Percentiles rank a stretch among this genome's conserved stretches.
Conservation (phyloP, 2,329 filamentous ascomycete genomes). For the Metarhizium rileyi region DNA sequence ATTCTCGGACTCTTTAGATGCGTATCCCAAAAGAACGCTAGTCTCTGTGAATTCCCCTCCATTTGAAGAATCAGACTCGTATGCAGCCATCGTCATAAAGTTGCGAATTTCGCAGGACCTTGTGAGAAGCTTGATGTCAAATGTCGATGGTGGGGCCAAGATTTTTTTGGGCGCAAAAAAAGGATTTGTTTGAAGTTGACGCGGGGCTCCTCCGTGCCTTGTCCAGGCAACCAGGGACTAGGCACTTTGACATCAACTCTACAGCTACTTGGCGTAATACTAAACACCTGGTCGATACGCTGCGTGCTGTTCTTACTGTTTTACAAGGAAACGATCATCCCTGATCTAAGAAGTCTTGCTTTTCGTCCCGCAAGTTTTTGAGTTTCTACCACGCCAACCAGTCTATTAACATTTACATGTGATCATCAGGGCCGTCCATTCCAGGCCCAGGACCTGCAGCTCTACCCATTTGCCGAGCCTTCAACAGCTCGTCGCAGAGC, state of each 20-base stretch:
- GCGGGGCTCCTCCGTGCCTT: constrained; percentile 23
- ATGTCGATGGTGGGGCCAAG: constrained; percentile 26
- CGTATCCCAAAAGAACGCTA: constrained; percentile 83
- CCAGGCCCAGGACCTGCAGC: constrained; percentile 52
- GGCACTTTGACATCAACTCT: not conserved
- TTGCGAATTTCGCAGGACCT: not conserved
- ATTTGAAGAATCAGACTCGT: constrained; percentile 79
- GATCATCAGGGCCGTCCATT: constrained; percentile 51
- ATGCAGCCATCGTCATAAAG: constrained; percentile 50
- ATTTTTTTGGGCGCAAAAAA: constrained; percentile 21
- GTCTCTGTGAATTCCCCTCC: constrained; percentile 66
- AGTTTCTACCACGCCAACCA: constrained; percentile 2
- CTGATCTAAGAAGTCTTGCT: not conserved
- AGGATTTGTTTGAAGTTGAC: not conserved
- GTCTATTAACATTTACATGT: constrained; percentile 32
- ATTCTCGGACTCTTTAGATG: constrained; percentile 66
- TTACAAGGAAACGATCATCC: too few species aligned
- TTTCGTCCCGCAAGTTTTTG: constrained; percentile 21
- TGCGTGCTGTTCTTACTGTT: too few species aligned
- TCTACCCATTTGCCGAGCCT: constrained; percentile 89
- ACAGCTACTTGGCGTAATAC: too few species aligned
- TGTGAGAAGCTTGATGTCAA: not conserved
- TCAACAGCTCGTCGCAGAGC: constrained; percentile 92
- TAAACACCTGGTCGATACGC: too few species aligned
- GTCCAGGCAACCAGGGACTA: not conserved